Percentiles rank a stretch among this genome's conserved stretches.
These are phyloP conservation scores for Fremontodendron californicum DNA, from an alignment of 345 rosid species.

Conservation along the genomic window DNA sequence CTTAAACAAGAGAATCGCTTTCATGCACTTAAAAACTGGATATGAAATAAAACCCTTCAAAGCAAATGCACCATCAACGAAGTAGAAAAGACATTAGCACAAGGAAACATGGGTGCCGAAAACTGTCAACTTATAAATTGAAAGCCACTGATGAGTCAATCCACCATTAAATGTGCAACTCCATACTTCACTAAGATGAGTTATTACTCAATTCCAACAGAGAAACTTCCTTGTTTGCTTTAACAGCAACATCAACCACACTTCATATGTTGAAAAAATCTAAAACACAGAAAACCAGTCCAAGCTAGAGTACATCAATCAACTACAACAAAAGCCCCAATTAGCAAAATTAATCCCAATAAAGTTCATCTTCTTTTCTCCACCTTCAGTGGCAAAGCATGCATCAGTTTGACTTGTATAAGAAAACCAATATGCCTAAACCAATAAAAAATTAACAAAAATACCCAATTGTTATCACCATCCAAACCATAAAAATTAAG, in stretches of 20 bases:
- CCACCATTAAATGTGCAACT: background rate
- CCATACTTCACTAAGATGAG: conserved; percentile 5
- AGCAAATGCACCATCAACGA: conserved; percentile 14
- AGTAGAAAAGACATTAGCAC: background rate
- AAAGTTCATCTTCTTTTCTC: background rate
- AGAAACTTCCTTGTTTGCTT: conserved; percentile 15
- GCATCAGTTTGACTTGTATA: conserved; percentile 51
- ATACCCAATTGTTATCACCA: background rate
- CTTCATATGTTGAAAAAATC: conserved; percentile 9
- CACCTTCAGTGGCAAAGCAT: background rate
- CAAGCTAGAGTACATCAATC: conserved; percentile 8
- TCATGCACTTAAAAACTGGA: conserved; percentile 12
- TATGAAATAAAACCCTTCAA: conserved; percentile 11
- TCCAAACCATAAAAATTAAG: conserved; percentile 3
- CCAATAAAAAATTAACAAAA: conserved; percentile 11
- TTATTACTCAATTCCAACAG: conserved; percentile 9
- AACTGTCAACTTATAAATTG: conserved; percentile 5
- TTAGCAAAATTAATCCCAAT: background rate
- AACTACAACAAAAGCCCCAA: background rate
- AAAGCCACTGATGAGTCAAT: conserved; percentile 7
- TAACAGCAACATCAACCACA: conserved; percentile 20
- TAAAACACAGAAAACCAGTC: background rate
- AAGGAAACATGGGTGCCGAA: background rate
- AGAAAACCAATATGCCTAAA: conserved; percentile 18
- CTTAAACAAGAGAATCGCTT: conserved; percentile 13